phyloP scores from a whole-genome alignment of 257 asterid species.

The Scutellaria baicalensis region DNA sequence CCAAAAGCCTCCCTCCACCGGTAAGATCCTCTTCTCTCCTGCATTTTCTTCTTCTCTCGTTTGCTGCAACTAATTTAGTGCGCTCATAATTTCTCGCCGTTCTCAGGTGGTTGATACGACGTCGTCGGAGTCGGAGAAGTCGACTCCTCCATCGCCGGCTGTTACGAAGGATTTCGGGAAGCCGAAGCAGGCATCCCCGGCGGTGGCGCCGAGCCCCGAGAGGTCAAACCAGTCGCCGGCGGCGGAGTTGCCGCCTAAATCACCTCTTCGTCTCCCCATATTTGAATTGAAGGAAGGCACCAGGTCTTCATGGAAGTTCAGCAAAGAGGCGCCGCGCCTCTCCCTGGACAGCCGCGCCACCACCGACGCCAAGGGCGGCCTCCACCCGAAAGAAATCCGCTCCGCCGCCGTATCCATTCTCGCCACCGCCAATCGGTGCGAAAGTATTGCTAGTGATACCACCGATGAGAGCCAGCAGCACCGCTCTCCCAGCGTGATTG shows the following conservation, averaged over 20 bases:
- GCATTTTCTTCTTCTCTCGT: background rate
- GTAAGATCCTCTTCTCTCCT: constrained; percentile 15
- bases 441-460: constrained; percentile 25
- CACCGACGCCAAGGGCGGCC: constrained; percentile 81
- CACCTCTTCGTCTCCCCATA: constrained; percentile 44
- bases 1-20: constrained; percentile 60
- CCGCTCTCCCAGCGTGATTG: constrained; percentile 75
- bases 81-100: background rate
- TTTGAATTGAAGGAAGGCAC: constrained; percentile 56
- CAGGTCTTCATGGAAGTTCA: constrained; percentile 67
- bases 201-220: constrained; percentile 25
- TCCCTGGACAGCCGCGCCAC: constrained; percentile 93
- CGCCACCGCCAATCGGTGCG: constrained; percentile 22
- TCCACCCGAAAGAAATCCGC: constrained; percentile 73
- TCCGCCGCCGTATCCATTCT: constrained; percentile 34
- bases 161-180: constrained; percentile 32
- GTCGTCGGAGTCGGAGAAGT: constrained; percentile 48
- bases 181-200: constrained; percentile 3
- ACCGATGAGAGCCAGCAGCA: constrained; percentile 44
- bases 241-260: constrained; percentile 34
- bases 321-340: constrained; percentile 81
- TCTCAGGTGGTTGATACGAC: constrained; percentile 41
- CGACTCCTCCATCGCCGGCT: constrained; percentile 39
- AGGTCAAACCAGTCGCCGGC: background rate
- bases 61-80: background rate